These are phyloP conservation scores for Simplicillium aogashimaense DNA, from an alignment of 2,329 filamentous ascomycete species.

Conservation along the genomic window DNA sequence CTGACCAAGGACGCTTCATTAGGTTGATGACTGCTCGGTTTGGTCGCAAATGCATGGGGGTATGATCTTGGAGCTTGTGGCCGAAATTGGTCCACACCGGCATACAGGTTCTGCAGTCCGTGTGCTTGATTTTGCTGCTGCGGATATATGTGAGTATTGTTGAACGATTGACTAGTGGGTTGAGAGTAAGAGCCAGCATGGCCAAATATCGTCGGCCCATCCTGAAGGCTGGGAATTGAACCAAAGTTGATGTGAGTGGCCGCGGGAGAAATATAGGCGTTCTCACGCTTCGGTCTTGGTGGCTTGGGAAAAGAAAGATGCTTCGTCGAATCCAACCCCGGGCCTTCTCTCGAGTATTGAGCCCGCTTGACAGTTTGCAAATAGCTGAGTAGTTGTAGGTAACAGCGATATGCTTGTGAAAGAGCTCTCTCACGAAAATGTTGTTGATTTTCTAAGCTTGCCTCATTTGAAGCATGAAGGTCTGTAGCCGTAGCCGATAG, in stretches of 20 bases:
- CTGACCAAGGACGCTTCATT: slow-evolving; percentile 27
- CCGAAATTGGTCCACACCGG: slow-evolving; percentile 29
- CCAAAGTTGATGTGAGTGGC: slow-evolving; percentile 5
- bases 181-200: too few species aligned
- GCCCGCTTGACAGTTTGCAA: slow-evolving; percentile 50
- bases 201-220: too few species aligned
- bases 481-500: not conserved
- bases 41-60: not conserved
- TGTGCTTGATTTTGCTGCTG: slow-evolving; percentile 1
- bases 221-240: too few species aligned
- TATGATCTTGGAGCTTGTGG: slow-evolving; percentile 8
- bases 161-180: too few species aligned
- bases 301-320: slow-evolving; percentile 45
- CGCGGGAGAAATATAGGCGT: slow-evolving; percentile 6
- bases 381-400: slow-evolving; percentile 59
- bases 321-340: slow-evolving; percentile 30
- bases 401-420: slow-evolving; percentile 60
- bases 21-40: not conserved
- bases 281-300: slow-evolving; percentile 4
- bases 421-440: slow-evolving; percentile 60
- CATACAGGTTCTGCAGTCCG: slow-evolving; percentile 1
- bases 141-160: not conserved
- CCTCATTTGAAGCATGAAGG: not conserved
- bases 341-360: slow-evolving; percentile 24
- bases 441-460: slow-evolving; percentile 7